A percentile compares a stretch with the other conserved stretches of the same genome.
These are phyloP conservation scores for Apostasia ramifera DNA, from an alignment of 106 monocot genomes.

Conservation along the genomic window DNA sequence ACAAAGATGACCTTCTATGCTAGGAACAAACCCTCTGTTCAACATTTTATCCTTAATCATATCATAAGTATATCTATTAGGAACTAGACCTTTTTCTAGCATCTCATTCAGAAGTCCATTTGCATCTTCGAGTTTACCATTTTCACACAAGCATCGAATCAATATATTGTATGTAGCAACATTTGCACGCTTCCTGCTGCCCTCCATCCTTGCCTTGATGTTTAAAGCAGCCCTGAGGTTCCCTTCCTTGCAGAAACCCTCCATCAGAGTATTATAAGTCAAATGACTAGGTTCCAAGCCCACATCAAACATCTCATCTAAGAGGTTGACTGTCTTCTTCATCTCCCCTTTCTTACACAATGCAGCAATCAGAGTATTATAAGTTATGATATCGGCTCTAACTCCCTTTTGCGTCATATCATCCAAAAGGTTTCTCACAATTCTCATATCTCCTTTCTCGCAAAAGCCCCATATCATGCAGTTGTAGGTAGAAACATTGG, in stretches of 20 bases:
- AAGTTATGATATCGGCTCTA: slow-evolving; percentile 62
- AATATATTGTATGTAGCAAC: slow-evolving; percentile 80
- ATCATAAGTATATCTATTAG: slow-evolving; percentile 69
- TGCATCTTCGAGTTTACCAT: slow-evolving; percentile 45
- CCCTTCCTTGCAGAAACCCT: slow-evolving; percentile 72
- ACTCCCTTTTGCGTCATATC: slow-evolving; percentile 64
- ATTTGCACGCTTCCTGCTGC: slow-evolving; percentile 52
- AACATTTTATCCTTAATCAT: slow-evolving; percentile 81
- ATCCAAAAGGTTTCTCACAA: slow-evolving; percentile 49
- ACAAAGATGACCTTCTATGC: slow-evolving; percentile 69
- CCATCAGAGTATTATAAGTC: slow-evolving; percentile 74
- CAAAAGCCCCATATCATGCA: slow-evolving; percentile 68
- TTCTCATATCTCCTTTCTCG: slow-evolving; percentile 43
- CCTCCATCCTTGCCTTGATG: slow-evolving; percentile 78
- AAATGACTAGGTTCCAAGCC: slow-evolving; percentile 51
- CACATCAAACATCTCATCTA: slow-evolving; percentile 70
- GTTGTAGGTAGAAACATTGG: slow-evolving; percentile 61
- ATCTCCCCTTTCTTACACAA: slow-evolving; percentile 49
- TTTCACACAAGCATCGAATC: slow-evolving; percentile 56
- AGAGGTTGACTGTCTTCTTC: slow-evolving; percentile 60
- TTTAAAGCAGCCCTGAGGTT: slow-evolving; percentile 61
- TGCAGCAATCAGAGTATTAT: slow-evolving; percentile 62
- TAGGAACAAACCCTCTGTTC: slow-evolving; percentile 74
- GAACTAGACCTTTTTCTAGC: slow-evolving; percentile 86
- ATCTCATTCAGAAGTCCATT: slow-evolving; percentile 89